Base-by-base conservation (phyloP, 1,284 basidiomycete genomes). In the Boletus smithii region DNA sequence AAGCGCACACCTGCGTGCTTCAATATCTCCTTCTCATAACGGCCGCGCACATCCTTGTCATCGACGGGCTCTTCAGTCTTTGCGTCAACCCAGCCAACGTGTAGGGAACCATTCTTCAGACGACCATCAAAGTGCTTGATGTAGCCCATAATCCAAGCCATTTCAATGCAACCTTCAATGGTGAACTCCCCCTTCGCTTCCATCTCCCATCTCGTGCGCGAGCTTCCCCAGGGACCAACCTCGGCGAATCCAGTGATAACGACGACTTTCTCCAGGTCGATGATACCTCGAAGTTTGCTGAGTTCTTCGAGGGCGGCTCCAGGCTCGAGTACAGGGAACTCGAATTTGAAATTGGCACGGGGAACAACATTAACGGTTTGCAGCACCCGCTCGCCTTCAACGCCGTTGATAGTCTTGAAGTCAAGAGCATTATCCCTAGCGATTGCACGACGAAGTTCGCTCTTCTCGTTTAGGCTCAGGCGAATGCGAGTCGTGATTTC, bases 161-260 rank as follows among this genome's bases (percentile, higher is more conserved):
- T 95, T 75, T 99, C 95, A 61, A 99, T 97, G 65, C 91, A 91
- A 37, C 95, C 95, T 69, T 97, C 90, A 61, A 98, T 95, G 7
- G 93, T 94, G 70, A 97, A 88, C 64, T 94, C 84, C 29, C 94
- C 93, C 41, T 83, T 78, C 39, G 91, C 93, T 69, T 97, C 95
- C 92, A 97, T 97, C 75, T 99, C 95, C 95, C 95, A 99, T 57
- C 95, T 85, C n/a, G 95, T 99, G 57, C 97, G 86, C 18, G 95
- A 88, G 62, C 91, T 95, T 61, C 97, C 97, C 92, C 94, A 99
- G 6, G 95, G 97, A n/a, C 95, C 90, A 49, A 99, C 91, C 70
- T 99, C 97, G 36, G 88, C 95, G 68, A 93, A 98, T 57, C 97
- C 97, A 46, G 97, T 97, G 64, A 94, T 79, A 53, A 99, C 95